These are phyloP conservation scores for Guillardia theta DNA, from an alignment of 78 protist genomes.

Conservation along the genomic window DNA sequence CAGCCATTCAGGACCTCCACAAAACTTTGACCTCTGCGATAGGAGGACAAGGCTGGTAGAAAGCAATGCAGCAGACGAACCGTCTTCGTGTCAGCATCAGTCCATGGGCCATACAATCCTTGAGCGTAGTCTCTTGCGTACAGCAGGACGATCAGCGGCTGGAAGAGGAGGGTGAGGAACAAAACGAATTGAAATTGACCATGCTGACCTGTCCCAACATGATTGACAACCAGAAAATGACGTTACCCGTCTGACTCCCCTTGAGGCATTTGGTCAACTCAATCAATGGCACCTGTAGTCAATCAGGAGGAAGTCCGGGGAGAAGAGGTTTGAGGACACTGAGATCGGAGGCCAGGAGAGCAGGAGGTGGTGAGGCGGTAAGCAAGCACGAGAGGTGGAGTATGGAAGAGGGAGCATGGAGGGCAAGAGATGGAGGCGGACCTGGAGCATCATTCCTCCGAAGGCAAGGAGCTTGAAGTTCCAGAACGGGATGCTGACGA, in stretches of 20 bases:
- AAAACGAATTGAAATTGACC: not conserved
- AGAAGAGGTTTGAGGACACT: not conserved
- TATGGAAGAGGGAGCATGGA: not conserved
- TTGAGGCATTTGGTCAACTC: not conserved
- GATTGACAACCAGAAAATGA: not conserved
- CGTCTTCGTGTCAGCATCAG: not conserved
- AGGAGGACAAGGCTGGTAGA: too few species aligned
- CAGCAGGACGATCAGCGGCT: conserved; percentile 1
- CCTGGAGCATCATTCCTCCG: conserved; percentile 10
- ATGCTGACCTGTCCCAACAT: not conserved
- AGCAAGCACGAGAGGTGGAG: not conserved
- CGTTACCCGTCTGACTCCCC: not conserved
- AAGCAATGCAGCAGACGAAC: too few species aligned
- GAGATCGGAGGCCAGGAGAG: not conserved
- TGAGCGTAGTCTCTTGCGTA: not conserved
- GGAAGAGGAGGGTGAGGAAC: not conserved
- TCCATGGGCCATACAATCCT: not conserved
- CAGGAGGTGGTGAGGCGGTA: not conserved
- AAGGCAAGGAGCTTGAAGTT: conserved; percentile 1
- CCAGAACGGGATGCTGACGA: not conserved
- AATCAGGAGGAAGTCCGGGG: not conserved
- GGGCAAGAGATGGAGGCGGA: not conserved
- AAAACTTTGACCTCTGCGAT: too few species aligned
- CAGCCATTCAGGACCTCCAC: too few species aligned
- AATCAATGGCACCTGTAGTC: not conserved